Percentiles rank a stretch among this genome's conserved stretches.
These are phyloP conservation scores for Colletotrichum incanum DNA, from an alignment of 2,329 filamentous ascomycete genomes.

Conservation along the genomic window DNA sequence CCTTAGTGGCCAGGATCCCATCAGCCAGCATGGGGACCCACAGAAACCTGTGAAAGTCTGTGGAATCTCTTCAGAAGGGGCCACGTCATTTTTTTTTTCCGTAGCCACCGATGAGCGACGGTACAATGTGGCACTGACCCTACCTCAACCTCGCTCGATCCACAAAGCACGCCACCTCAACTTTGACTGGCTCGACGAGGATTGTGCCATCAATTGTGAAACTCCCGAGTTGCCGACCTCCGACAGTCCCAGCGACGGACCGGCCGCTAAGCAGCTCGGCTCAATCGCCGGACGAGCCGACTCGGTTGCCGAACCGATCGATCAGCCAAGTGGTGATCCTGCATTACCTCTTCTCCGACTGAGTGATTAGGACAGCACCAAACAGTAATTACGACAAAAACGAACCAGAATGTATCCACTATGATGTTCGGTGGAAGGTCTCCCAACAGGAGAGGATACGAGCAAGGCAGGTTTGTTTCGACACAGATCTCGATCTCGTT, in stretches of 20 bases:
- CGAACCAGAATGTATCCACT: not conserved
- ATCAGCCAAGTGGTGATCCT: not conserved
- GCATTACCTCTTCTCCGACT: not conserved
- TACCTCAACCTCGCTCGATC: not conserved
- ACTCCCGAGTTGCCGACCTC: not conserved
- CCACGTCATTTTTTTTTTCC: not conserved
- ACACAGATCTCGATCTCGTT: constrained; percentile 44
- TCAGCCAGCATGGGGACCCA: too few species aligned
- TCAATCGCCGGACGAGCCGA: not conserved
- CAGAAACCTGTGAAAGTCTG: too few species aligned
- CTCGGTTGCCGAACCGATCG: not conserved
- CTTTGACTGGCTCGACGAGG: not conserved
- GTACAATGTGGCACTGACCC: not conserved
- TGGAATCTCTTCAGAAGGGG: not conserved
- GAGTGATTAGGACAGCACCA: not conserved
- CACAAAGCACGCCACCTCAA: not conserved
- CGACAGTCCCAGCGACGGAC: not conserved
- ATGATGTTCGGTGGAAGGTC: constrained; percentile 47
- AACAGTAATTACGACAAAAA: not conserved
- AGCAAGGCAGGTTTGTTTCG: constrained; percentile 44
- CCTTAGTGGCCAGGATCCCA: too few species aligned
- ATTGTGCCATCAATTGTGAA: not conserved
- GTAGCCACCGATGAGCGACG: not conserved
- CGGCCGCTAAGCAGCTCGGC: not conserved
- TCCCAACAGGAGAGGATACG: constrained; percentile 45